These are phyloP conservation scores for Elongisporangium undulatum DNA, from an alignment of 352 stramenopile genomes.

Conservation along the genomic window DNA sequence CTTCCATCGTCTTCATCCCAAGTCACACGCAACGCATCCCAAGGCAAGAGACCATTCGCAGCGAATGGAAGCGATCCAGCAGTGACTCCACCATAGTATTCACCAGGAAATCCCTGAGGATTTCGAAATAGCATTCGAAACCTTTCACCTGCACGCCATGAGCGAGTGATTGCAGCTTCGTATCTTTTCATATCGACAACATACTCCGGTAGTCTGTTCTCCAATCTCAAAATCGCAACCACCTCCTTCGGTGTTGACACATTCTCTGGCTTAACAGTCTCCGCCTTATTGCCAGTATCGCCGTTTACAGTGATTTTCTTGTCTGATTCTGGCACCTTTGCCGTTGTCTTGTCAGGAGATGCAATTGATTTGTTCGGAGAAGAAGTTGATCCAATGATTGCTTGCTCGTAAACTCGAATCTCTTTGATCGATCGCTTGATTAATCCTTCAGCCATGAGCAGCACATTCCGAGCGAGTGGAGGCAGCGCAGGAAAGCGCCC, in stretches of 20 bases:
- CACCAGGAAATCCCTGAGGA: conserved; percentile 51
- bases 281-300: conserved; percentile 8
- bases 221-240: conserved; percentile 66
- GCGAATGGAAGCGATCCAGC: conserved; percentile 64
- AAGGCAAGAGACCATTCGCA: conserved; percentile 60
- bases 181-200: conserved; percentile 73
- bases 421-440: conserved; percentile 73
- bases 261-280: conserved; percentile 5
- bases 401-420: conserved; percentile 47
- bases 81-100: conserved; percentile 68
- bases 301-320: background rate
- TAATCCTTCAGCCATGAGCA: conserved; percentile 54
- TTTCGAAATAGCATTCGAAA: conserved; percentile 82
- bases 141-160: conserved; percentile 59
- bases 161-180: conserved; percentile 40
- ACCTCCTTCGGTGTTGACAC: conserved; percentile 5
- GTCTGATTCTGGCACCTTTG: background rate
- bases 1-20: conserved; percentile 85
- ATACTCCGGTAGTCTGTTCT: conserved; percentile 76
- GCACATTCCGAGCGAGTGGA: conserved; percentile 63
- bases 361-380: background rate
- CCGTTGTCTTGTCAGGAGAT: conserved; percentile 8
- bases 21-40: conserved; percentile 73
- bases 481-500: conserved; percentile 71
- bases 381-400: conserved; percentile 5